These are phyloP conservation scores for Berkeleyomyces basicola DNA, from an alignment of 2,329 filamentous ascomycete genomes.

Conservation along the genomic window DNA sequence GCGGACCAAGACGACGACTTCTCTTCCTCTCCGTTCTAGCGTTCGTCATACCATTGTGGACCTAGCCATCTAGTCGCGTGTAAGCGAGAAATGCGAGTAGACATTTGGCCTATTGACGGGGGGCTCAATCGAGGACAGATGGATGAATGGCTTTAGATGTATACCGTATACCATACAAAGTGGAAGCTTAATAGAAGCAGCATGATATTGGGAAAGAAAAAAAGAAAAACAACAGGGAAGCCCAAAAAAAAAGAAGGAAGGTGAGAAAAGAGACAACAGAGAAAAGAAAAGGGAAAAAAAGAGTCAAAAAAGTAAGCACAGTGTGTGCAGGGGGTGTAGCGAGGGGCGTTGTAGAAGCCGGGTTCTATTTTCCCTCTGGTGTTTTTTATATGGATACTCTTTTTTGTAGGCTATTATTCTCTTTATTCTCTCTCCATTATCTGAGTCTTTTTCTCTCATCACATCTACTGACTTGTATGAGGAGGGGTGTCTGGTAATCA, in stretches of 20 bases:
- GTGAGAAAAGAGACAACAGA: not conserved
- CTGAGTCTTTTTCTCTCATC: not conserved
- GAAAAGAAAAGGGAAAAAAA: not conserved
- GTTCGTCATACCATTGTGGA: too few relatives aligned
- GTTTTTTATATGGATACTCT: not conserved
- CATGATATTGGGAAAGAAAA: not conserved
- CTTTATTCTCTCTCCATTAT: not conserved
- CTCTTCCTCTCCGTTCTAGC: too few relatives aligned
- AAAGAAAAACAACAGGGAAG: not conserved
- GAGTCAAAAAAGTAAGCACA: not conserved
- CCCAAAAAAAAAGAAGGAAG: not conserved
- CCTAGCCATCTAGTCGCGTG: too few relatives aligned
- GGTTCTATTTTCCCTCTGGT: not conserved
- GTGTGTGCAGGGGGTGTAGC: not conserved
- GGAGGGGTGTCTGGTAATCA: not conserved
- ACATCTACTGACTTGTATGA: not conserved
- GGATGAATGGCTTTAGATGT: too few relatives aligned
- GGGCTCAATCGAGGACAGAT: too few relatives aligned
- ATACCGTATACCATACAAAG: not conserved
- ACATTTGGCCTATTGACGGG: too few relatives aligned
- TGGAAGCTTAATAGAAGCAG: not conserved
- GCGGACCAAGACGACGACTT: too few relatives aligned
- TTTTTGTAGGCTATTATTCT: not conserved
- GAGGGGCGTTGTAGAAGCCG: too few relatives aligned
- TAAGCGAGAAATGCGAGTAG: too few relatives aligned